Base-by-base conservation (phyloP, 176 grass and related monocot genomes). In the Carex kokanica region DNA sequence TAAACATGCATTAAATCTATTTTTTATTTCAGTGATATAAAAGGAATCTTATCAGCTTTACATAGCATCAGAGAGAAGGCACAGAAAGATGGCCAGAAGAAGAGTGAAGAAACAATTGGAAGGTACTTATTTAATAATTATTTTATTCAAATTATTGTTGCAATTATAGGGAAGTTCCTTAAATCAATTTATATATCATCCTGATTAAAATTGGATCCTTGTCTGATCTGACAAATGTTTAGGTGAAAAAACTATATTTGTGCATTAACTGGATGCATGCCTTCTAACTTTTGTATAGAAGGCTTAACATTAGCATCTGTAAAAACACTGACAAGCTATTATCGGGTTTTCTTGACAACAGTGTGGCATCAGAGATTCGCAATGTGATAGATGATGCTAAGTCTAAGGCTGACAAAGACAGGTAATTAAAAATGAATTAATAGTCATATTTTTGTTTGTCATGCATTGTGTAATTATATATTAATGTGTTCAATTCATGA, bases 81-180 rank as follows among this genome's bases (percentile, higher is more conserved):
- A 58, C 89, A 93, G 60, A 88, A 90, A 82, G 93, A 97, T 20
- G 93, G 91, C 17, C 87, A 91, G 83, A 97, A 91, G 89, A 93
- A 93, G 83, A 96, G 82, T 10, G 89, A 89, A 84, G 91, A 93
- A 67, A 87, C 89, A 60, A 91, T 96, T 80, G 90, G 86, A 64
- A 93, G 93, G 91, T 97, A 79, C 90, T 83, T 67, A 13, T 58
- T 6, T 88, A 0, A 32, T 27, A 45, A 10, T 15, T 1, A 5
- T 54, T 55, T 25, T 9, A 32, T 27, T 60, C 38, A 64, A 59
- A 3, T 72, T 21, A 71, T 40, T 84, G n/a, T 67, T 13, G 15
- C 81, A 63, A 10, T 6, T 51, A 13, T 38, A 18, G 60, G 2
- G 4, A 36, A 49, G 47, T 67, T 64, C 24, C 18, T 12, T 20